Evolutionary conservation across 129 eudicot genomes (phyloP).

Genomic region (Centrapalus pauciflorus): DNA sequence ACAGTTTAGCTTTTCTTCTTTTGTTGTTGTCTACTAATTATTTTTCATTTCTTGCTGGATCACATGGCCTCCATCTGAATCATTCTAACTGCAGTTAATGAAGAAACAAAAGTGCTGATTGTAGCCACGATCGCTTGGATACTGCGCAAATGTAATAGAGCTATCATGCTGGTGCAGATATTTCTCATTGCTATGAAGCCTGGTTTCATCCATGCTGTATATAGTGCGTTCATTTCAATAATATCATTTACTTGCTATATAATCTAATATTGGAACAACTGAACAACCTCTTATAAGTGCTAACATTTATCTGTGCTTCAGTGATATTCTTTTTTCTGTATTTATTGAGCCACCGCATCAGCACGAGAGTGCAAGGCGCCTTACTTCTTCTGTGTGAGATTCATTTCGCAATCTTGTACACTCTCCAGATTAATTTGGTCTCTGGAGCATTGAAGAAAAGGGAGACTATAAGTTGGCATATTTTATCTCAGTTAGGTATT

Average conservation of each 20-base stretch:
- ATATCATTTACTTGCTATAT: not conserved
- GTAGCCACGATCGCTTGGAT: slow-evolving; percentile 98
- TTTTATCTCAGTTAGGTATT: slow-evolving; percentile 87
- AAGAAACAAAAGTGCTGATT: slow-evolving; percentile 85
- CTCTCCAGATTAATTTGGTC: slow-evolving; percentile 74
- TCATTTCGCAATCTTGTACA: slow-evolving; percentile 86
- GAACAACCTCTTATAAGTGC: slow-evolving; percentile 15
- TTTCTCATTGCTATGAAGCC: slow-evolving; percentile 93
- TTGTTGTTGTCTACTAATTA: not conserved
- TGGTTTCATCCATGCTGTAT: slow-evolving; percentile 91
- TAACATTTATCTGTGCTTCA: slow-evolving; percentile 39
- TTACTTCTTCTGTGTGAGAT: slow-evolving; percentile 91
- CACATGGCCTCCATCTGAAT: not conserved
- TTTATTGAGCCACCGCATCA: slow-evolving; percentile 84
- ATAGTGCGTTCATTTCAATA: slow-evolving; percentile 51
- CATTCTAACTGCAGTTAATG: slow-evolving; percentile 52
- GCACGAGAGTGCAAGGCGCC: slow-evolving; percentile 53
- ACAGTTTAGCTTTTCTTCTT: not conserved
- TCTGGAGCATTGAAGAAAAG: slow-evolving; percentile 52
- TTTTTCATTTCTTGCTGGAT: slow-evolving; percentile 10
- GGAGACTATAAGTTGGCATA: slow-evolving; percentile 56
- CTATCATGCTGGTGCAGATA: slow-evolving; percentile 75
- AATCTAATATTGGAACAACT: not conserved
- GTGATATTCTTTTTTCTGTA: slow-evolving; percentile 91
- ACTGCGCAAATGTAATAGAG: slow-evolving; percentile 80